A percentile compares a stretch with the other conserved stretches of the same genome.
These are phyloP conservation scores for Picea engelmannii DNA, from an alignment of 83 land plant genomes.

Conservation along the genomic window DNA sequence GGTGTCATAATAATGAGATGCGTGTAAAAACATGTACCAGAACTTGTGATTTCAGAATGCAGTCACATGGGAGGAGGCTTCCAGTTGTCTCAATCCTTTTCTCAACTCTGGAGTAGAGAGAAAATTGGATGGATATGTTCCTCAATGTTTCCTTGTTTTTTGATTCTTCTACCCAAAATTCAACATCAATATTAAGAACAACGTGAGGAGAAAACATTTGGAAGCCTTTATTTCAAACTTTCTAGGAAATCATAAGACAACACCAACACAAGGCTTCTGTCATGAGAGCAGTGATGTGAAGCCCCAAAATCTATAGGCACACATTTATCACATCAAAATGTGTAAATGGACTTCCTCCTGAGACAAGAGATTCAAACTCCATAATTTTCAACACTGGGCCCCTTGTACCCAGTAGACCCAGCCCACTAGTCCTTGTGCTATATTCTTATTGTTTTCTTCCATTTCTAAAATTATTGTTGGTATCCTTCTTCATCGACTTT, in stretches of 20 bases:
- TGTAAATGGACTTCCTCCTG: not conserved
- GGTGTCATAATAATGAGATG: no score
- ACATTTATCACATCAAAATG: not conserved
- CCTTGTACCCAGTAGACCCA: no score
- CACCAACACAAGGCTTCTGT: conserved; percentile 3
- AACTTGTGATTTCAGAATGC: not conserved
- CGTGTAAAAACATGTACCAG: not conserved
- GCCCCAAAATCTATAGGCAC: not conserved
- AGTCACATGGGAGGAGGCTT: not conserved
- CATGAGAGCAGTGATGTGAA: not conserved
- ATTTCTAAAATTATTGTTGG: no score
- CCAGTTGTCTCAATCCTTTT: not conserved
- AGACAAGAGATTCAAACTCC: no score
- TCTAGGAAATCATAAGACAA: not conserved
- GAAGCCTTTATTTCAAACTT: conserved; percentile 1
- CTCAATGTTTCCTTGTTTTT: not conserved
- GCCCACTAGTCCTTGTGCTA: no score
- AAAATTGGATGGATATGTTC: not conserved
- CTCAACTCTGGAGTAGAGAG: not conserved
- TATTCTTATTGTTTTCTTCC: no score
- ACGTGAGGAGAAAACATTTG: not conserved
- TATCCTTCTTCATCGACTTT: no score
- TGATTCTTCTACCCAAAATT: not conserved
- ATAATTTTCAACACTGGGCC: no score
- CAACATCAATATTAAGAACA: not conserved